Evolutionary conservation across 2,329 filamentous ascomycete species (phyloP).

Genomic region (Mycosphaerella sp.): DNA sequence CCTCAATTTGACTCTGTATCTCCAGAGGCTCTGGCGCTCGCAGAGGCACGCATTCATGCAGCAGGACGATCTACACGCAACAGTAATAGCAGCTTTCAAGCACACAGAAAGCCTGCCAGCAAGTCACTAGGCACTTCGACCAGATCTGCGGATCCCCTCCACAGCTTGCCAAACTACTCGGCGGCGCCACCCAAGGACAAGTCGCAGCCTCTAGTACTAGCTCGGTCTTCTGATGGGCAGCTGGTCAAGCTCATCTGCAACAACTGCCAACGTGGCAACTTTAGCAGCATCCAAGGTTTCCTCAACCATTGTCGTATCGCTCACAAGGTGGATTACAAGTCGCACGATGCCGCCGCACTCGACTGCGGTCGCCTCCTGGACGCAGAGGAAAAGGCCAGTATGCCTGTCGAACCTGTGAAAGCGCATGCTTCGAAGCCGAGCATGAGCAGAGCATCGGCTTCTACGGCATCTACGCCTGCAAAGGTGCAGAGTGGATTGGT

Average conservation of each 20-base stretch:
- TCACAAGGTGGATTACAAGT: conserved; percentile 88
- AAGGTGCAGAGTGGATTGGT: conserved; percentile 22
- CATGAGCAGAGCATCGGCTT: conserved; percentile 12
- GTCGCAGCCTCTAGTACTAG: conserved; percentile 70
- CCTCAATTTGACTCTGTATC: conserved; percentile 65
- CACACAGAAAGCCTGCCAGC: conserved; percentile 41
- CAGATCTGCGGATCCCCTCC: conserved; percentile 49
- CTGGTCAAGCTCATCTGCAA: conserved; percentile 83
- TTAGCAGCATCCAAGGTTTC: conserved; percentile 96
- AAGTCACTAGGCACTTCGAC: conserved; percentile 55
- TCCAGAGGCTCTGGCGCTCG: conserved; percentile 20
- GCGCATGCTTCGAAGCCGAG: conserved; percentile 18
- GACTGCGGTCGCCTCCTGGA: conserved; percentile 81
- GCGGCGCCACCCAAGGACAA: conserved; percentile 66
- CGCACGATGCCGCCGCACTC: conserved; percentile 86
- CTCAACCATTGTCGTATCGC: conserved; percentile 98
- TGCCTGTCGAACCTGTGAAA: conserved; percentile 27
- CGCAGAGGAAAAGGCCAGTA: conserved; percentile 48
- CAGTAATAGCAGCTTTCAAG: conserved; percentile 48
- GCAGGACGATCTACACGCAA: conserved; percentile 78
- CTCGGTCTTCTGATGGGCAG: conserved; percentile 72
- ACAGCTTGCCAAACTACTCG: conserved; percentile 59
- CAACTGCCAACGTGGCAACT: conserved; percentile 83
- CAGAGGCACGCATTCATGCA: conserved; percentile 19
- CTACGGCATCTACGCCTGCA: conserved; percentile 18